These are phyloP conservation scores for Daldinia grandis DNA, from an alignment of 495 filamentous ascomycete genomes.

Conservation along the genomic window DNA sequence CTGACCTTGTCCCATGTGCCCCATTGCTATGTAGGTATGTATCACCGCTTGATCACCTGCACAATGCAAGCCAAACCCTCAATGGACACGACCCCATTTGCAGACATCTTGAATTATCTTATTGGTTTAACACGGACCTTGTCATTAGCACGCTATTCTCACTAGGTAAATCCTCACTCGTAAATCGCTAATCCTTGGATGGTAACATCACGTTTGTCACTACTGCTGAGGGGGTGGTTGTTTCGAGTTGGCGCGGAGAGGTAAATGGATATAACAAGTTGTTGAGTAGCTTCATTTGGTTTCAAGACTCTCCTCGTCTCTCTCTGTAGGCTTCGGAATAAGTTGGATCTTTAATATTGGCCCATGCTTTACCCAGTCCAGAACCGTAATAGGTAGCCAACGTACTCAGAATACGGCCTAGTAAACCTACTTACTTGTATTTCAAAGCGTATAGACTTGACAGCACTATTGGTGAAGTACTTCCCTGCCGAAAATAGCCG, in stretches of 20 bases:
- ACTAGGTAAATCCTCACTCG: conserved; percentile 13
- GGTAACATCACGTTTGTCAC: conserved; percentile 11
- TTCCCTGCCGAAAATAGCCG: background rate
- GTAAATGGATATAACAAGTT: background rate
- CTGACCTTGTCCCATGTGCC: conserved; percentile 33
- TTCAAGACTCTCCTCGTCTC: background rate
- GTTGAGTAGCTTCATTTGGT: background rate
- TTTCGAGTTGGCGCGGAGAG: background rate
- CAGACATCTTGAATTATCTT: conserved; percentile 11
- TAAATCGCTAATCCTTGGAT: conserved; percentile 11
- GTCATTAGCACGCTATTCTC: conserved; percentile 25
- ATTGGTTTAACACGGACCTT: conserved; percentile 20
- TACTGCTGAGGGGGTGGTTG: background rate
- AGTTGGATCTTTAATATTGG: background rate
- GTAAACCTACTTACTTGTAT: background rate
- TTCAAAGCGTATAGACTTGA: background rate
- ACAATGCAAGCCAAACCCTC: conserved; percentile 18
- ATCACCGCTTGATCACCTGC: conserved; percentile 34
- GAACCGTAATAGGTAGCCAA: background rate
- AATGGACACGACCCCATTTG: conserved; percentile 17
- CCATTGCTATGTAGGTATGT: conserved; percentile 3
- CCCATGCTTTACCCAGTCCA: background rate
- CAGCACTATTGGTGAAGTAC: background rate
- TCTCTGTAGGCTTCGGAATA: background rate
- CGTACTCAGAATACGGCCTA: background rate